These are phyloP conservation scores for Tetracladium maxilliforme DNA, from an alignment of 2,329 filamentous ascomycete genomes.

Conservation along the genomic window DNA sequence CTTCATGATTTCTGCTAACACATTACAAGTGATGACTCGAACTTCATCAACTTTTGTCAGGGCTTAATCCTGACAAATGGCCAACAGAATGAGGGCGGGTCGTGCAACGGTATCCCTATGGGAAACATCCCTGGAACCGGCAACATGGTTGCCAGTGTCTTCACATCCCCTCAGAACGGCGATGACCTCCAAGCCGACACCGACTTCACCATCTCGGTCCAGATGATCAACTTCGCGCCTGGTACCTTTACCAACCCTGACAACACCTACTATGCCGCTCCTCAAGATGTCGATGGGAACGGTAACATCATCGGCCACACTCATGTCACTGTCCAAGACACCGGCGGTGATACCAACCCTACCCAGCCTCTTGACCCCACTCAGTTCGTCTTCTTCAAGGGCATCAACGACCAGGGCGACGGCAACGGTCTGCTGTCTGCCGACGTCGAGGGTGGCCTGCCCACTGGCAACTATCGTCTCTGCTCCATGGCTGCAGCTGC, in stretches of 20 bases:
- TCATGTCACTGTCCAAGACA: constrained; percentile 20
- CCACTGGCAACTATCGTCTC: constrained; percentile 24
- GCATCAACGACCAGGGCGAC: constrained; percentile 23
- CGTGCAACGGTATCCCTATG: constrained; percentile 13
- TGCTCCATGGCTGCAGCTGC: constrained; percentile 24
- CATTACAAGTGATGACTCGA: too few relatives aligned
- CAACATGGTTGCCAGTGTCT: constrained; percentile 13
- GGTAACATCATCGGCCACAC: constrained; percentile 21
- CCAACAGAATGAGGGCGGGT: constrained; percentile 9
- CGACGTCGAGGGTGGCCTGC: constrained; percentile 20
- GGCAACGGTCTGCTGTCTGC: constrained; percentile 20
- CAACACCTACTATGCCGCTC: constrained; percentile 21
- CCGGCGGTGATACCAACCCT: constrained; percentile 17
- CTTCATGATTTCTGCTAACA: too few relatives aligned
- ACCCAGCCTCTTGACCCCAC: constrained; percentile 13
- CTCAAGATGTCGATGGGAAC: constrained; percentile 13
- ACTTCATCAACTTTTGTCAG: too few relatives aligned
- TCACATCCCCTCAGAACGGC: constrained; percentile 11
- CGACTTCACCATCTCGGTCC: constrained; percentile 17
- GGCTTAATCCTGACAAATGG: constrained; percentile 12
- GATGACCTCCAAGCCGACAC: constrained; percentile 8
- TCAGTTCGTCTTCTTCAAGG: constrained; percentile 23
- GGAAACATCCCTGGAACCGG: constrained; percentile 11
- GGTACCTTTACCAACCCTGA: constrained; percentile 22
- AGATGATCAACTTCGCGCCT: constrained; percentile 17